Percentiles rank a stretch among this genome's conserved stretches.
phyloP scores from a whole-genome alignment of 441 rosid species.

The Bocquillonia castaneifolia region DNA sequence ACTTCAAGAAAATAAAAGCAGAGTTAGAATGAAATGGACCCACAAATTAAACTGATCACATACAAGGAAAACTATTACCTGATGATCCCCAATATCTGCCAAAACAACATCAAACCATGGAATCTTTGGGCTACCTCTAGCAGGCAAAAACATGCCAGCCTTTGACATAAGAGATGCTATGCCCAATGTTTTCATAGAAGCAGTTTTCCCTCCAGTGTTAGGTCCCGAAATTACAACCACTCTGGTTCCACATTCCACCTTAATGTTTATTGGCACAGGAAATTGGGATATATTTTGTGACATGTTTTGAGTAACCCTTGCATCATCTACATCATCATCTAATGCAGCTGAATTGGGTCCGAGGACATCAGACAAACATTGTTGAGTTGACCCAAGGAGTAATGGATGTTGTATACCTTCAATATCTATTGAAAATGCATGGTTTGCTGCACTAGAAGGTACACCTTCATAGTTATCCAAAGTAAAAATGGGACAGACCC shows the following conservation, averaged over 20 bases:
- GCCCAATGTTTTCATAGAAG: constrained; percentile 90
- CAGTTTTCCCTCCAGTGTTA: constrained; percentile 95
- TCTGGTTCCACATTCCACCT: constrained; percentile 54
- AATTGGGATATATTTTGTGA: constrained; percentile 32
- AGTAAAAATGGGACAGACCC: constrained; percentile 59
- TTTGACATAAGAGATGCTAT: constrained; percentile 81
- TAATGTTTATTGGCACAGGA: constrained; percentile 86
- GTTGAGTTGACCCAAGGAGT: constrained; percentile 54
- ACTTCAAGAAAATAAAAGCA: constrained; percentile 50
- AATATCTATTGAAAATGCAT: constrained; percentile 47
- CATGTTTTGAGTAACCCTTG: constrained; percentile 18
- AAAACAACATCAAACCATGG: constrained; percentile 94
- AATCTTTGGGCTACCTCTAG: constrained; percentile 60
- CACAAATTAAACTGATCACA: constrained; percentile 24
- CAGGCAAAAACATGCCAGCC: constrained; percentile 88
- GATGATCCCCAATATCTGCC: constrained; percentile 91
- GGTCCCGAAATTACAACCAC: constrained; percentile 91
- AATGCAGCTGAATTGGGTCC: constrained; percentile 21
- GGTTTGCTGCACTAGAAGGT: constrained; percentile 25
- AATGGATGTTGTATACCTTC: constrained; percentile 71
- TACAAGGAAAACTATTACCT: constrained; percentile 48
- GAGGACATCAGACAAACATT: constrained; percentile 25
- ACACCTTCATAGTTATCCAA: constrained; percentile 25
- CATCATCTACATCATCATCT: constrained; percentile 28
- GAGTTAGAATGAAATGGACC: constrained; percentile 34